Evolutionary conservation across 2,329 filamentous ascomycete genomes (phyloP).

Genomic region (Alternaria viburni): DNA sequence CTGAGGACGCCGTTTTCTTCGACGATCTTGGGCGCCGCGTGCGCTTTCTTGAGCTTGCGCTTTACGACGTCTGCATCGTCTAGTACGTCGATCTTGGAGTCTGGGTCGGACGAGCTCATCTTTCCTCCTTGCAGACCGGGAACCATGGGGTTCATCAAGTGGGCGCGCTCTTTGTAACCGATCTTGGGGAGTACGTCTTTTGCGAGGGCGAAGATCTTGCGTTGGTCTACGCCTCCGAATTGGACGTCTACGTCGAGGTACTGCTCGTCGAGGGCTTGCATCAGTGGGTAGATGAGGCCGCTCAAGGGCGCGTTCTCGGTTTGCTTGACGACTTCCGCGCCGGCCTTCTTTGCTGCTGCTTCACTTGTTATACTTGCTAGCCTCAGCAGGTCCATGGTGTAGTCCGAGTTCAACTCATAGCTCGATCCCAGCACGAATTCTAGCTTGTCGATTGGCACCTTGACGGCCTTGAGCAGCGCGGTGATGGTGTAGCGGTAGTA

Average conservation of each 20-base stretch:
- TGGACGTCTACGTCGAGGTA: constrained; percentile 86
- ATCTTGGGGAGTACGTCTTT: constrained; percentile 85
- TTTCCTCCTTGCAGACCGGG: constrained; percentile 82
- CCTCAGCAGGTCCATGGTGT: constrained; percentile 88
- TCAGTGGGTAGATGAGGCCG: constrained; percentile 80
- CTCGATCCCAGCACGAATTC: constrained; percentile 83
- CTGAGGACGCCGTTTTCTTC: constrained; percentile 87
- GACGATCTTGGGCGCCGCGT: constrained; percentile 74
- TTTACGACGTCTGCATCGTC: constrained; percentile 75
- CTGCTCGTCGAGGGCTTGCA: constrained; percentile 88
- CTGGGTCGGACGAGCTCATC: constrained; percentile 73
- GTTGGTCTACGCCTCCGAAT: constrained; percentile 79
- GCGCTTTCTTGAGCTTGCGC: constrained; percentile 75
- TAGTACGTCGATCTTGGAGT: constrained; percentile 93
- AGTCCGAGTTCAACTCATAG: constrained; percentile 73
- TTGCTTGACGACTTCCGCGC: constrained; percentile 95
- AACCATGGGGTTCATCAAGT: constrained; percentile 87
- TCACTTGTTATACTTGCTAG: constrained; percentile 73
- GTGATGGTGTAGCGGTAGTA: constrained; percentile 85
- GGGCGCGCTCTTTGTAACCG: constrained; percentile 76
- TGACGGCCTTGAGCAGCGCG: constrained; percentile 75
- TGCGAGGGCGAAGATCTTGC: constrained; percentile 87
- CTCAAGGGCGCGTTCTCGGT: constrained; percentile 75
- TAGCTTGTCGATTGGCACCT: constrained; percentile 78
- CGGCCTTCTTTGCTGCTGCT: constrained; percentile 86